These are phyloP conservation scores for Saprolegnia diclina DNA, from an alignment of 352 stramenopile genomes.

Conservation along the genomic window DNA sequence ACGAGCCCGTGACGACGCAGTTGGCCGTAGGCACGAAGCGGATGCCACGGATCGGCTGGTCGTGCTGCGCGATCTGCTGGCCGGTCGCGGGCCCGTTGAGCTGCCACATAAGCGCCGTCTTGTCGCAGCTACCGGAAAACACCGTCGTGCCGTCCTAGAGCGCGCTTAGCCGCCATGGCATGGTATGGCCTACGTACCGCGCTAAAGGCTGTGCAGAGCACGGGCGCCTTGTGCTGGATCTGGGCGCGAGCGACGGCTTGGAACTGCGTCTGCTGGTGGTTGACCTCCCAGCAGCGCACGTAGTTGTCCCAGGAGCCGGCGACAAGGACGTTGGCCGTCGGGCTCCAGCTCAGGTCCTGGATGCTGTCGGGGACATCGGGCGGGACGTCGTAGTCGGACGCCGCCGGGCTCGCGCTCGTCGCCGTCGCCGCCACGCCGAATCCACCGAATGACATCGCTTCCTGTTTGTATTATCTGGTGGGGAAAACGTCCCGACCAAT, in stretches of 20 bases:
- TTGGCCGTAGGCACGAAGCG: slow-evolving; percentile 75
- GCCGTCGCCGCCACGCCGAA: neutral
- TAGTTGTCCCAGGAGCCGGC: slow-evolving; percentile 78
- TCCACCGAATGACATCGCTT: slow-evolving; percentile 17
- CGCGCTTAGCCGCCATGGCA: neutral
- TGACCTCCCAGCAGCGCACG: slow-evolving; percentile 79
- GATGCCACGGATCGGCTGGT: slow-evolving; percentile 88
- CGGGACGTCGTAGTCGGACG: slow-evolving; percentile 59
- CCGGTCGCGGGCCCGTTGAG: slow-evolving; percentile 70
- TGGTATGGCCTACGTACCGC: slow-evolving; percentile 37
- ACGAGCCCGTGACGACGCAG: slow-evolving; percentile 91
- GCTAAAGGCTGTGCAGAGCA: slow-evolving; percentile 90
- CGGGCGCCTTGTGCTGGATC: slow-evolving; percentile 86
- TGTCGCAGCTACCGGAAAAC: slow-evolving; percentile 92
- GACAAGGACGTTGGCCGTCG: slow-evolving; percentile 65
- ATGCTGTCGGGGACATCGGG: slow-evolving; percentile 63
- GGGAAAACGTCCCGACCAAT: too few relatives aligned
- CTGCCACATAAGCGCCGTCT: slow-evolving; percentile 94
- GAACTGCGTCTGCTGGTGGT: slow-evolving; percentile 63
- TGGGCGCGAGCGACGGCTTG: slow-evolving; percentile 71
- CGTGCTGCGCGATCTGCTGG: slow-evolving; percentile 84
- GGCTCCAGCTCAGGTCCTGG: slow-evolving; percentile 71
- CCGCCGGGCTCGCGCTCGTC: neutral
- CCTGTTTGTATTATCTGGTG: too few relatives aligned
- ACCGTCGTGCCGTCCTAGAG: slow-evolving; percentile 87